A percentile compares a stretch with the other conserved stretches of the same genome.
Conservation (phyloP, 176 grass and related monocot species). For the Oryza punctata region DNA sequence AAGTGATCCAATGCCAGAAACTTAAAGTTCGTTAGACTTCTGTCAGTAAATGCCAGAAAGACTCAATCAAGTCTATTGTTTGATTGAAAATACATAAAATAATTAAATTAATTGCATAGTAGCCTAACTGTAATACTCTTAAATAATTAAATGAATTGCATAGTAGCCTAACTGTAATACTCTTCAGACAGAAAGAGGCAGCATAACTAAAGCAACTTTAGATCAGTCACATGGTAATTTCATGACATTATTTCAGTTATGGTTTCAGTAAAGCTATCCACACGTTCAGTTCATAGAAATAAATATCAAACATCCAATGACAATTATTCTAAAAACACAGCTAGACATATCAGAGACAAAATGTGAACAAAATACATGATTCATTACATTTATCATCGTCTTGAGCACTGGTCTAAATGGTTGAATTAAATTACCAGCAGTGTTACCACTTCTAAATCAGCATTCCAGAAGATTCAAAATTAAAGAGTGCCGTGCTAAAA, state of each 20-base stretch:
- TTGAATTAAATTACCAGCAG: background rate
- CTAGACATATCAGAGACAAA: background rate
- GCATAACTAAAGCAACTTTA: background rate
- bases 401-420: background rate
- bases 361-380: background rate
- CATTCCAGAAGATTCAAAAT: background rate
- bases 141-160: background rate
- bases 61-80: background rate
- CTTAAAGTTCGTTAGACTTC: background rate
- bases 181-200: background rate
- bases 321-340: background rate
- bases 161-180: background rate
- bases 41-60: no score
- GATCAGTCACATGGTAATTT: background rate
- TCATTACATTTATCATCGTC: background rate
- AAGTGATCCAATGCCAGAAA: background rate
- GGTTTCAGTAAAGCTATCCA: background rate
- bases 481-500: background rate
- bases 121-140: background rate
- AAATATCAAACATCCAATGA: background rate
- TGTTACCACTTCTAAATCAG: background rate
- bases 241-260: background rate
- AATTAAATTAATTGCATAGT: background rate
- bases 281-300: background rate
- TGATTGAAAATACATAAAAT: slow-evolving; percentile 4